Evolutionary conservation across 2,329 filamentous ascomycete genomes (phyloP).

Genomic region (Phoma sp.): DNA sequence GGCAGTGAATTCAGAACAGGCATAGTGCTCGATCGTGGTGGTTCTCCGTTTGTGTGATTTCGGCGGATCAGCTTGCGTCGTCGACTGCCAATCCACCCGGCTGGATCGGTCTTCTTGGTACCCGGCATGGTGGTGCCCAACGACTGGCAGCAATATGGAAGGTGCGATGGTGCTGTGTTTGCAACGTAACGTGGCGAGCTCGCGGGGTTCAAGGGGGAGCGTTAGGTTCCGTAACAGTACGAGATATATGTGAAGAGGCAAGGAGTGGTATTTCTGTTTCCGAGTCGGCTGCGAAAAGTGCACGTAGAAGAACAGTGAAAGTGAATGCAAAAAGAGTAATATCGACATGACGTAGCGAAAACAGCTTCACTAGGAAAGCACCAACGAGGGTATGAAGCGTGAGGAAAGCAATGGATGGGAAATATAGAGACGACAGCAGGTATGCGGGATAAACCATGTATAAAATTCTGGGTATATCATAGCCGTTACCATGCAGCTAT

Average conservation of each 20-base stretch:
- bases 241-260: not conserved
- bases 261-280: not conserved
- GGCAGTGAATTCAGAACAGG: constrained; percentile 17
- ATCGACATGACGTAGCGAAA: not conserved
- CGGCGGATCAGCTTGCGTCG: constrained; percentile 30
- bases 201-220: not conserved
- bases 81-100: constrained; percentile 19
- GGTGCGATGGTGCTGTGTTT: constrained; percentile 9
- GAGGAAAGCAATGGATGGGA: not conserved
- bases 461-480: constrained; percentile 21
- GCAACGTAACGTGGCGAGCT: not conserved
- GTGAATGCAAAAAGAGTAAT: constrained; percentile 7
- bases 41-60: constrained; percentile 9
- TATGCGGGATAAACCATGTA: constrained; percentile 16
- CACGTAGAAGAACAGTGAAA: not conserved
- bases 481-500: constrained; percentile 1
- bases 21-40: constrained; percentile 24
- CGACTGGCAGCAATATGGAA: not conserved
- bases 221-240: not conserved
- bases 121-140: constrained; percentile 2
- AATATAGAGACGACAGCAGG: not conserved
- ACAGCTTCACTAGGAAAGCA: not conserved
- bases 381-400: not conserved
- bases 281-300: not conserved
- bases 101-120: constrained; percentile 4